Percentiles rank a stretch among this genome's conserved stretches.
Conservation (phyloP, 2,329 filamentous ascomycete species). For the Parascedosporium putredinis region DNA sequence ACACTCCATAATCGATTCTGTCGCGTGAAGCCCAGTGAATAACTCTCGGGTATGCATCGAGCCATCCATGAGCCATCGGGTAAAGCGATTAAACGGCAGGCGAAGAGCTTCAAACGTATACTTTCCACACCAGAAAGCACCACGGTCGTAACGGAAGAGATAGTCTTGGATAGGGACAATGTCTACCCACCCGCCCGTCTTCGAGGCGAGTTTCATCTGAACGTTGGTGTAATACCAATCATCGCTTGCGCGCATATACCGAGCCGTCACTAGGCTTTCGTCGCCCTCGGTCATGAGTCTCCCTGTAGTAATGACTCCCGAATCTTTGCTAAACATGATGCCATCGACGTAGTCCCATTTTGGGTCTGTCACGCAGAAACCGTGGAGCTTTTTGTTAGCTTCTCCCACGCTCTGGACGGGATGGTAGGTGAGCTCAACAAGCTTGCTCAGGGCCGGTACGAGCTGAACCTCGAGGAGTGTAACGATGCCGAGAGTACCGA, state of each 20-base stretch:
- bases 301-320: constrained; percentile 51
- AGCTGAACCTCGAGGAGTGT: constrained; percentile 53
- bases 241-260: constrained; percentile 34
- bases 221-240: constrained; percentile 40
- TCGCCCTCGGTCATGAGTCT: constrained; percentile 28
- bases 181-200: constrained; percentile 26
- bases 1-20: constrained; percentile 47
- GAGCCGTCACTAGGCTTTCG: not conserved
- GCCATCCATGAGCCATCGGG: constrained; percentile 47
- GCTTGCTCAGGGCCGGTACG: constrained; percentile 39
- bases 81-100: constrained; percentile 54
- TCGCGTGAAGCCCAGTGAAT: constrained; percentile 54
- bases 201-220: not conserved
- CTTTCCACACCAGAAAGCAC: constrained; percentile 56
- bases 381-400: constrained; percentile 9
- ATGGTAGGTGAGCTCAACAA: constrained; percentile 48
- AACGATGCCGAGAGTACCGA: constrained; percentile 56
- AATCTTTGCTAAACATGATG: constrained; percentile 49
- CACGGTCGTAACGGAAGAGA: constrained; percentile 61
- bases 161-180: constrained; percentile 54
- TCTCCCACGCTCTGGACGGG: constrained; percentile 29
- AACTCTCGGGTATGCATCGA: constrained; percentile 55
- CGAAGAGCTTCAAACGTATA: constrained; percentile 55
- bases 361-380: constrained; percentile 17
- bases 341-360: constrained; percentile 57